Conservation (phyloP, 192 early-diverging fungal genomes). For the Obelidium mucronatum region DNA sequence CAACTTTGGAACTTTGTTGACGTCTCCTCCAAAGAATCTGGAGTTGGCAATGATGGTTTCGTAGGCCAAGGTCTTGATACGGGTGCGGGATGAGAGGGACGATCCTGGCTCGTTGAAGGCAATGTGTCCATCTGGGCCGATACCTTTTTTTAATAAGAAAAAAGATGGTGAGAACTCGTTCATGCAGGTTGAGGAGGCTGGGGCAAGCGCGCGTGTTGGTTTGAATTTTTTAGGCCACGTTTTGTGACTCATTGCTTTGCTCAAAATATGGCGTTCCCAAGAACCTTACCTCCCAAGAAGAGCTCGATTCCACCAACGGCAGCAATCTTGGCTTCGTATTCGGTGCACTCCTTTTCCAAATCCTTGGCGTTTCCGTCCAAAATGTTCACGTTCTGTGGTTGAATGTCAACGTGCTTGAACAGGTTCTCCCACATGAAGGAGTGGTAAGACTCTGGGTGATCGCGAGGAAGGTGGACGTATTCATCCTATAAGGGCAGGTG, state of each 20-base stretch:
- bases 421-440: constrained; percentile 92
- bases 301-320: constrained; percentile 86
- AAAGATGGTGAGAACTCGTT: neutral
- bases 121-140: constrained; percentile 91
- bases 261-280: too few species aligned
- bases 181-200: too few species aligned
- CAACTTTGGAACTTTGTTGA: constrained; percentile 84
- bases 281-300: constrained; percentile 82
- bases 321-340: constrained; percentile 82
- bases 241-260: too few species aligned
- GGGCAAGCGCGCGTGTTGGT: too few species aligned
- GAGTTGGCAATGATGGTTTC: constrained; percentile 89
- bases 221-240: too few species aligned
- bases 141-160: constrained; percentile 46
- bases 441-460: constrained; percentile 90
- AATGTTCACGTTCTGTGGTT: constrained; percentile 82
- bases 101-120: constrained; percentile 93
- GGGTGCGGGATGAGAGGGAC: constrained; percentile 79
- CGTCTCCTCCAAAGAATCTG: constrained; percentile 84
- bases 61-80: constrained; percentile 88
- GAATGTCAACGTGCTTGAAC: constrained; percentile 87
- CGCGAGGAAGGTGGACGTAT: constrained; percentile 81
- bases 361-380: constrained; percentile 85
- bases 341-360: constrained; percentile 79
- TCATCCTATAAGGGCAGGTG: constrained; percentile 58